These are phyloP conservation scores for Rhodotorula kratochvilovae DNA, from an alignment of 768 basidiomycete species.

Conservation along the genomic window DNA sequence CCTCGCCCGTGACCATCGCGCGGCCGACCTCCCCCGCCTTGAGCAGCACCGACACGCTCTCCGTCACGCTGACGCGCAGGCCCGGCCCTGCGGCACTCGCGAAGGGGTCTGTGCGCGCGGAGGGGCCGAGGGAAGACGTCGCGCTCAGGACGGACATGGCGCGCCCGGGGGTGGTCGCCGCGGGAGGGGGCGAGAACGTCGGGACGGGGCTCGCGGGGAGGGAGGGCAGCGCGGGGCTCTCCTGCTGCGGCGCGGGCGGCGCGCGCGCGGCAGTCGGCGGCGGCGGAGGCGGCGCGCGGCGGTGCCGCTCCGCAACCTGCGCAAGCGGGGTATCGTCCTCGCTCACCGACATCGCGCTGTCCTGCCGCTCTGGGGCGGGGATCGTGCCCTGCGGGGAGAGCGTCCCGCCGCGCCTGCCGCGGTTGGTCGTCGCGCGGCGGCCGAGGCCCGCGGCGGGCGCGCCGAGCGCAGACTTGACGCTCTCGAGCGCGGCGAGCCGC, in stretches of 20 bases:
- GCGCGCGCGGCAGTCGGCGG: not conserved
- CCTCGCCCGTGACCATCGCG: conserved; percentile 51
- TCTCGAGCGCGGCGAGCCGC: conserved; percentile 21
- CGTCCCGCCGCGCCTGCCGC: conserved; percentile 41
- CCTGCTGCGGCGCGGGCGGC: too few relatives aligned
- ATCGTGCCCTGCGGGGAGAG: conserved; percentile 6
- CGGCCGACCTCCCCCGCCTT: conserved; percentile 45
- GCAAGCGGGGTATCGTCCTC: conserved; percentile 44
- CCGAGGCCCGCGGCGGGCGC: conserved; percentile 39
- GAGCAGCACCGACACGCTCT: conserved; percentile 50
- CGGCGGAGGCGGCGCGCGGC: conserved; percentile 7
- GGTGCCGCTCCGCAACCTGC: conserved; percentile 17
- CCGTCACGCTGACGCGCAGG: conserved; percentile 47
- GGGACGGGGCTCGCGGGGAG: not conserved
- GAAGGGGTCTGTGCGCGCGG: conserved; percentile 33
- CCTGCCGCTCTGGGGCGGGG: not conserved
- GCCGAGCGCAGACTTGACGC: conserved; percentile 45
- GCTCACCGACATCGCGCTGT: conserved; percentile 8
- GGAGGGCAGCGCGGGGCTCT: not conserved
- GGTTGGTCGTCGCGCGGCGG: conserved; percentile 43
- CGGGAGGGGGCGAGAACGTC: not conserved
- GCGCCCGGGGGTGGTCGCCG: too few relatives aligned
- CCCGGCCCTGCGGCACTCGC: conserved; percentile 38
- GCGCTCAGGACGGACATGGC: conserved; percentile 38
- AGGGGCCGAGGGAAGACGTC: conserved; percentile 27